Conservation (phyloP, 139 green algal genomes). For the Chlorella vulgaris region DNA sequence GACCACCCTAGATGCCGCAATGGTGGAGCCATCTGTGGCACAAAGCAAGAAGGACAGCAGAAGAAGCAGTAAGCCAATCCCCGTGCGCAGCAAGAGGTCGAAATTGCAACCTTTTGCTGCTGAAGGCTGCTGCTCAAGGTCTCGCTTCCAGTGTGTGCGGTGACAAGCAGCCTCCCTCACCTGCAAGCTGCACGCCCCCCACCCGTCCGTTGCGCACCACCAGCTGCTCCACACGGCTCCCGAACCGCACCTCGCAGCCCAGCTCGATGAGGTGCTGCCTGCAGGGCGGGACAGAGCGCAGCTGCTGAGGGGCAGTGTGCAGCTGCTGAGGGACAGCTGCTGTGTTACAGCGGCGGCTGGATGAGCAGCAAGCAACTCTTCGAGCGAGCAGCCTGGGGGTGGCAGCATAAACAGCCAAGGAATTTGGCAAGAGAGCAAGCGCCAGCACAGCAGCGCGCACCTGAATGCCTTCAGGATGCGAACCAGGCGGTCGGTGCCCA, state of each 20-base stretch:
- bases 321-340: no score
- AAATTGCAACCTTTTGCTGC: background rate
- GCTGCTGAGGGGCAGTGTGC: no score
- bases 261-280: conserved; percentile 50
- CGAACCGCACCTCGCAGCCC: conserved; percentile 73
- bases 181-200: conserved; percentile 57
- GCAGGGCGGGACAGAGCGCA: background rate
- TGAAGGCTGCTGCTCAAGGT: no score
- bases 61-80: background rate
- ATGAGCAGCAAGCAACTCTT: no score
- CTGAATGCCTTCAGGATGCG: conserved; percentile 73
- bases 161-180: no score
- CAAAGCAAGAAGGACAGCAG: background rate
- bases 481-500: conserved; percentile 87
- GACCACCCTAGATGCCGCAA: conserved; percentile 60
- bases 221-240: conserved; percentile 58
- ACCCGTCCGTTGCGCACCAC: conserved; percentile 47
- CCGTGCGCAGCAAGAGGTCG: no score
- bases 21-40: conserved; percentile 49
- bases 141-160: no score
- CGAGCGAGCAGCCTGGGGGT: no score
- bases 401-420: no score
- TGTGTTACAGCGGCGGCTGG: no score
- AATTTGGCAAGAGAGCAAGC: no score
- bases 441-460: no score